Percentiles rank a stretch among this genome's conserved stretches.
Conservation (phyloP, 202 grass and related monocot species). For the Miscanthus sacchariflorus region DNA sequence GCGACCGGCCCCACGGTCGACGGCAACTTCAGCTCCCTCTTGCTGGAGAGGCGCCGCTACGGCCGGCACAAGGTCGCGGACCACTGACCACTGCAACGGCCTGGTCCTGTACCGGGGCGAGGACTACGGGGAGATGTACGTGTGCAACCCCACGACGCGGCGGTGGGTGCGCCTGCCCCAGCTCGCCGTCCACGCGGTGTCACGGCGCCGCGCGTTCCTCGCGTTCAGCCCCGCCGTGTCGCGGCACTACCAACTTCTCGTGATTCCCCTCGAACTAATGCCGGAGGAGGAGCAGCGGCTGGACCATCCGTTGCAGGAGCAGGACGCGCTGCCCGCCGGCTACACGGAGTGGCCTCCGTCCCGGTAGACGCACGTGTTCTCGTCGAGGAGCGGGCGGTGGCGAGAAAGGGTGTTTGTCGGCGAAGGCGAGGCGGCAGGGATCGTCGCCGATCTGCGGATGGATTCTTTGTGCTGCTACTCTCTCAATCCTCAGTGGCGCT, state of each 20-base stretch:
- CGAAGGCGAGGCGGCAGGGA: background rate
- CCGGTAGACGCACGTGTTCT: background rate
- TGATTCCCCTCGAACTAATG: background rate
- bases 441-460: background rate
- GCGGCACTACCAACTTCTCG: background rate
- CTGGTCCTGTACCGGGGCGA: background rate
- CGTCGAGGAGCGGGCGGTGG: background rate
- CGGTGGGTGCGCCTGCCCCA: background rate
- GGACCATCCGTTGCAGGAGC: too few relatives aligned
- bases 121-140: background rate
- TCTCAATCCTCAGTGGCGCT: background rate
- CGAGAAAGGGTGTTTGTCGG: background rate
- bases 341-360: background rate
- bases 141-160: background rate
- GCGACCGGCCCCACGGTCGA: background rate
- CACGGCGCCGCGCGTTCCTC: background rate
- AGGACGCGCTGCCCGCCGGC: background rate
- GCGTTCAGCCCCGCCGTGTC: background rate
- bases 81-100: slow-evolving; percentile 10
- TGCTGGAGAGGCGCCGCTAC: rapidly evolving
- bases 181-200: background rate
- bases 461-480: background rate
- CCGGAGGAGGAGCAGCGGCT: background rate
- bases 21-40: background rate
- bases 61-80: background rate